Evolutionary conservation across 2,329 filamentous ascomycete genomes (phyloP), one percentile per base, ranked within the genome.

Genomic region (Lachnum nothofagi): DNA sequence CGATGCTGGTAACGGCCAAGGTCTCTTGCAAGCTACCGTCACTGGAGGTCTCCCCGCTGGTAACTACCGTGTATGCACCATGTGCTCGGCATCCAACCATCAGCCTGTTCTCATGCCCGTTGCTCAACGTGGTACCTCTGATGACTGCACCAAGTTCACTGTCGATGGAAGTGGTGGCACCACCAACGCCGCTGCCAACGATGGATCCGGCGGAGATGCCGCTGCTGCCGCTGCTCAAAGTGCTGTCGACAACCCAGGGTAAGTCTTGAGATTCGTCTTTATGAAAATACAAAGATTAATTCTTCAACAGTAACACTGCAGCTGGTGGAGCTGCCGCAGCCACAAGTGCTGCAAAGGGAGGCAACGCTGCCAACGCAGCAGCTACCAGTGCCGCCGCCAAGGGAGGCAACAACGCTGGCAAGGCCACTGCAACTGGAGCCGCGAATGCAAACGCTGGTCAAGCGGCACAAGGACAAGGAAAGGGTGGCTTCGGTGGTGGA

Each of bases 71-170:
- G 62, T 71, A 19, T 74, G 71, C 59, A 71, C 69, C 9, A 67
- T 74, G 67, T 66, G 63, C 38, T 63, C 64, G 17, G 57, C 71
- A 24, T 61, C 64, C 37, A 74, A 73, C 56, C 71, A 74, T 63
- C 69, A 71, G 39, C 67, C 69, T 42, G 69, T 68, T 14, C 51
- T 70, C 7, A 71, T 71, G 69, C 69, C 69, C 33, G 66, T 73
- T 39, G 71, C 71, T 24, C 70, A 72, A 59, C 65, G 71, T 52
- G 71, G 71, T 51, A 65, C 70, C 35, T 68, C 71, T 44, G 71
- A 74, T 56, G 71, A 74, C 55, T 74, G 71, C 54, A 65, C 63
- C n/a, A 71, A 71, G 57, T 72, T 73, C 27, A 68, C 68, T 44
- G 68, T 68, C 22, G 64, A 67, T 40, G 61, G 46, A 8, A 51